These are phyloP conservation scores for Xylaria sp. DNA, from an alignment of 2,329 filamentous ascomycete species.

Conservation along the genomic window DNA sequence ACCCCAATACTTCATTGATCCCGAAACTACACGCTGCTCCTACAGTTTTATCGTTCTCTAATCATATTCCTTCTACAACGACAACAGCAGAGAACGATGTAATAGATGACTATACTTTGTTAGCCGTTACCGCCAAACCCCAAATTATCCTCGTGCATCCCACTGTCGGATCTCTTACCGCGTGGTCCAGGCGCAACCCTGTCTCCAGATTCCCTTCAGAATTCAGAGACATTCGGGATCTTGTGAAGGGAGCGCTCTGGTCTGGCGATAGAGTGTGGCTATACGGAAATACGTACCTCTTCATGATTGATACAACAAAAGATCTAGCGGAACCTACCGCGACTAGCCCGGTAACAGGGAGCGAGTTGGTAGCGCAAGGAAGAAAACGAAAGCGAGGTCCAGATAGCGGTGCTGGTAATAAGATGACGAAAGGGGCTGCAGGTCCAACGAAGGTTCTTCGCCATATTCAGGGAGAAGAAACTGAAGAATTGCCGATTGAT, in stretches of 20 bases:
- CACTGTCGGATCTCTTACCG: constrained; percentile 77
- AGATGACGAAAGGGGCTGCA: constrained; percentile 57
- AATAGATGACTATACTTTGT: constrained; percentile 61
- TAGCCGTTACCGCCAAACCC: constrained; percentile 64
- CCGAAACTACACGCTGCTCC: constrained; percentile 74
- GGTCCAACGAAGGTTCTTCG: constrained; percentile 47
- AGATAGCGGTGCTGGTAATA: constrained; percentile 63
- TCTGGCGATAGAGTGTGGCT: constrained; percentile 83
- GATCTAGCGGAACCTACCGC: constrained; percentile 65
- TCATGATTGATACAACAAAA: constrained; percentile 87
- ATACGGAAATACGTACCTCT: constrained; percentile 85
- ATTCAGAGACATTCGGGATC: constrained; percentile 79
- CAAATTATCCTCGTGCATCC: constrained; percentile 83
- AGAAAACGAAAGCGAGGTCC: constrained; percentile 66
- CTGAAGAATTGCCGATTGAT: constrained; percentile 46
- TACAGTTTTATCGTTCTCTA: constrained; percentile 74
- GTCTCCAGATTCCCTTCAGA: constrained; percentile 77
- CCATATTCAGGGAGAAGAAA: constrained; percentile 35
- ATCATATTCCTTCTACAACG: constrained; percentile 55
- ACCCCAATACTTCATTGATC: constrained; percentile 74
- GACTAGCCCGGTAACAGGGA: constrained; percentile 44
- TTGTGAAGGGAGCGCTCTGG: constrained; percentile 87
- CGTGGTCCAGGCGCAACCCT: constrained; percentile 88
- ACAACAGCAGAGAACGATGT: constrained; percentile 45
- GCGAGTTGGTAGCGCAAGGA: constrained; percentile 45